phyloP scores from a whole-genome alignment of 1,284 basidiomycete genomes.

The Entoloma clypeatum region DNA sequence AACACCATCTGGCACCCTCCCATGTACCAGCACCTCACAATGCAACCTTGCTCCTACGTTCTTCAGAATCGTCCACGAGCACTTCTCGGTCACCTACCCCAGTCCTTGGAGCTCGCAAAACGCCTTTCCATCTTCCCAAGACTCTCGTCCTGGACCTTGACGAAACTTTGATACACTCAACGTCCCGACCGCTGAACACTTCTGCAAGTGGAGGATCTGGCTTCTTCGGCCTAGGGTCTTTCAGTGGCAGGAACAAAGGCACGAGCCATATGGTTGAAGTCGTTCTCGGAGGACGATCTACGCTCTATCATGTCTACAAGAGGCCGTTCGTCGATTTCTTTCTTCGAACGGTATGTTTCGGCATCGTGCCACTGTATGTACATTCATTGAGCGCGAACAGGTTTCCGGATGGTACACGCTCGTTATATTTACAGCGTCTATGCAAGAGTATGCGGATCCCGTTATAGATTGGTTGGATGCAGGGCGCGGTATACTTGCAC shows the following conservation, averaged over 20 bases:
- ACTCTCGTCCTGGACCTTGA: constrained; percentile 95
- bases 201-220: constrained; percentile 47
- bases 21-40: constrained; percentile 16
- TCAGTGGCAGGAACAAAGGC: constrained; percentile 59
- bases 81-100: constrained; percentile 45
- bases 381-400: constrained; percentile 38
- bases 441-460: constrained; percentile 99
- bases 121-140: constrained; percentile 80
- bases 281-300: constrained; percentile 82
- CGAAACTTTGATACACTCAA: constrained; percentile 98
- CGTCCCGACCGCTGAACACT: constrained; percentile 69
- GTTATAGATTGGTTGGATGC: constrained; percentile 99
- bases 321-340: constrained; percentile 96
- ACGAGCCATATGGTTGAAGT: constrained; percentile 96
- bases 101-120: constrained; percentile 46
- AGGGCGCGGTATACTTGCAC: constrained; percentile 84
- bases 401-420: constrained; percentile 99
- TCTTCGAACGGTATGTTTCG: constrained; percentile 74
- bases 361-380: constrained; percentile 7
- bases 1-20: constrained; percentile 11
- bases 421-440: constrained; percentile 97
- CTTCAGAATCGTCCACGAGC: constrained; percentile 20
- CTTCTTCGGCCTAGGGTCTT: constrained; percentile 59
- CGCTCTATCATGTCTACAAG: constrained; percentile 98
- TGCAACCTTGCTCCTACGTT: constrained; percentile 15